Evolutionary conservation across 2,329 filamentous ascomycete genomes (phyloP), one percentile per base, ranked within the genome.

Genomic region (Diaporthe destruens): DNA sequence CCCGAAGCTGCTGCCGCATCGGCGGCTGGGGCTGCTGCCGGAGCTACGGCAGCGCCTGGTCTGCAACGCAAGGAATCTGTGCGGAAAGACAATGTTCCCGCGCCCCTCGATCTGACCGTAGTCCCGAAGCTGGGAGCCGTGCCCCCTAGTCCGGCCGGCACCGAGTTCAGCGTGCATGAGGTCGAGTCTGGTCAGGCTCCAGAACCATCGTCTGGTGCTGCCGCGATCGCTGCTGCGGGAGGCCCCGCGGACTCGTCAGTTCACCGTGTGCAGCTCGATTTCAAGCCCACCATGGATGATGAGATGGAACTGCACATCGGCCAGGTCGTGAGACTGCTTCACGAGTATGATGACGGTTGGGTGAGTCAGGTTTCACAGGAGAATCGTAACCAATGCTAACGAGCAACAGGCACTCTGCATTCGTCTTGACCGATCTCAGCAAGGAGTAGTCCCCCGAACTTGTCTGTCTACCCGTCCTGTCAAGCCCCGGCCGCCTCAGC

Each of bases 271-370:
- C 94, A 98, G 81, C 90, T 98, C 77, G 95, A 98, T 82, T 99
- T 98, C 83, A 93, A 91, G 81, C 95, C 96, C 34, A 96, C 93
- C 4, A 92, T 98, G 87, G 93, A 94, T 7, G 96, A 99, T 80
- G 96, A 99, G 83, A 87, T 99, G 79, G 93, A 91, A 75, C 87
- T 99, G 56, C 89, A 86, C 75, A 90, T 92, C 72, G 96, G 96
- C 68, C 92, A 97, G 75, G 87, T 99, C 63, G 94, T 98, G 66
- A 90, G 96, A 75, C 86, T 99, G 75, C 87, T 98, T 68, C 96
- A 98, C 80, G 95, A 98, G 83, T 99, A 98, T 79, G 96, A 99
- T 80, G 96, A 99, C 83, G 96, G 96, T 78, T 99, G 96, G 96
- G 94, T 96, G 89, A 88, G 93, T 88, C 16, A 12, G 42, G 23